These are phyloP conservation scores for Lavandula angustifolia DNA, from an alignment of 257 asterid species.

Conservation along the genomic window DNA sequence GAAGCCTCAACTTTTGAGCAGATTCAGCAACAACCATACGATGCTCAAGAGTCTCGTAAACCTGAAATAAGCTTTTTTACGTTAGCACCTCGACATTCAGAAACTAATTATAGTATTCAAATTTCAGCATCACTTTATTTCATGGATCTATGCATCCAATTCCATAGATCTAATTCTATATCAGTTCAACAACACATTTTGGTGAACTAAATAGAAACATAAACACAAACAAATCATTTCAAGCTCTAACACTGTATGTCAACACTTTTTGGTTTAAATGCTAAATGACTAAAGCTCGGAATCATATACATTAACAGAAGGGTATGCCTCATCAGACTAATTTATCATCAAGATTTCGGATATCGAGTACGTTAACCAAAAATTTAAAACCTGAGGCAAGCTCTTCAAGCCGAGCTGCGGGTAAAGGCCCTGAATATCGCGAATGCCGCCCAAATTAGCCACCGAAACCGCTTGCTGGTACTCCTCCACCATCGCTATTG, in stretches of 20 bases:
- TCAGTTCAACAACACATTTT: slow-evolving; percentile 9
- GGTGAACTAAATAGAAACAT: background rate
- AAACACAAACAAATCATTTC: slow-evolving; percentile 24
- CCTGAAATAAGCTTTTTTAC: slow-evolving; percentile 41
- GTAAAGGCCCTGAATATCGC: slow-evolving; percentile 70
- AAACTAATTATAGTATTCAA: slow-evolving; percentile 24
- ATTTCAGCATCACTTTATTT: slow-evolving; percentile 21
- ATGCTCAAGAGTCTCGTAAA: slow-evolving; percentile 75
- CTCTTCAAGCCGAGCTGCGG: slow-evolving; percentile 76
- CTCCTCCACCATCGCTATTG: slow-evolving; percentile 95
- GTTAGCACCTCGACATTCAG: background rate
- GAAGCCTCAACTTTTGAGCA: slow-evolving; percentile 95
- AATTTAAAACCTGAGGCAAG: slow-evolving; percentile 68
- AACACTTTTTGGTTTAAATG: slow-evolving; percentile 6
- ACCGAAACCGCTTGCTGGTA: slow-evolving; percentile 82
- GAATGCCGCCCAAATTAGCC: slow-evolving; percentile 71
- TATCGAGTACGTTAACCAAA: background rate
- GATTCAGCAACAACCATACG: slow-evolving; percentile 83
- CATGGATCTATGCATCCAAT: slow-evolving; percentile 10
- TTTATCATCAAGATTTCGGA: background rate
- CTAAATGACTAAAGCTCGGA: background rate
- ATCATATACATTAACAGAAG: background rate
- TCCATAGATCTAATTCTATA: slow-evolving; percentile 6
- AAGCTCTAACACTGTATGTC: background rate
- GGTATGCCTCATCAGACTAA: background rate